Evolutionary conservation across 2,329 filamentous ascomycete genomes (phyloP).

Genomic region (Penicillium janthinellum): DNA sequence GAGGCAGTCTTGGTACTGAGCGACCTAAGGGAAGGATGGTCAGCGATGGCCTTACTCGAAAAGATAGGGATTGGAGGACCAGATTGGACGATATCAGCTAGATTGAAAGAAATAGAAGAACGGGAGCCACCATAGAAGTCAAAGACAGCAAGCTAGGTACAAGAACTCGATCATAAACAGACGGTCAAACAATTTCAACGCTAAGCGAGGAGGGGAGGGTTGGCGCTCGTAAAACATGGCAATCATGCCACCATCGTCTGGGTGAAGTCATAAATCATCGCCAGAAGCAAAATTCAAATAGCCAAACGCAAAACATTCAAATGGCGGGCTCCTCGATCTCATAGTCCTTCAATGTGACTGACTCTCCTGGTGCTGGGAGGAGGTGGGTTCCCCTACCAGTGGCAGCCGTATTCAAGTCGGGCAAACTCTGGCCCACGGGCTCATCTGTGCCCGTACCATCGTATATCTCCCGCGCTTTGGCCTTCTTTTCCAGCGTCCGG

Average conservation of each 20-base stretch:
- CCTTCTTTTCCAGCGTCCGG: constrained; percentile 39
- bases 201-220: neutral
- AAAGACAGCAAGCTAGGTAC: constrained; percentile 20
- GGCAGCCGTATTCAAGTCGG: constrained; percentile 29
- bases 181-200: neutral
- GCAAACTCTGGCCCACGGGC: constrained; percentile 26
- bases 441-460: constrained; percentile 24
- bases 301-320: constrained; percentile 8
- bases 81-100: constrained; percentile 23
- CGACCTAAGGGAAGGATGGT: constrained; percentile 39
- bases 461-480: constrained; percentile 42
- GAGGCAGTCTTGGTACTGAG: constrained; percentile 27
- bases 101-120: constrained; percentile 13
- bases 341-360: constrained; percentile 37
- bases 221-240: neutral
- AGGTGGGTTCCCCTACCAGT: constrained; percentile 36
- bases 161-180: constrained; percentile 3
- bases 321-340: constrained; percentile 42
- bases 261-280: neutral
- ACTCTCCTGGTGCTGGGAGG: constrained; percentile 33
- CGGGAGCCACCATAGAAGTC: constrained; percentile 20
- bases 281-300: neutral
- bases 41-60: constrained; percentile 36
- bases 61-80: constrained; percentile 11
- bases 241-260: neutral